These are phyloP conservation scores for Aureobasidium sp. DNA, from an alignment of 2,329 filamentous ascomycete genomes.

Conservation along the genomic window DNA sequence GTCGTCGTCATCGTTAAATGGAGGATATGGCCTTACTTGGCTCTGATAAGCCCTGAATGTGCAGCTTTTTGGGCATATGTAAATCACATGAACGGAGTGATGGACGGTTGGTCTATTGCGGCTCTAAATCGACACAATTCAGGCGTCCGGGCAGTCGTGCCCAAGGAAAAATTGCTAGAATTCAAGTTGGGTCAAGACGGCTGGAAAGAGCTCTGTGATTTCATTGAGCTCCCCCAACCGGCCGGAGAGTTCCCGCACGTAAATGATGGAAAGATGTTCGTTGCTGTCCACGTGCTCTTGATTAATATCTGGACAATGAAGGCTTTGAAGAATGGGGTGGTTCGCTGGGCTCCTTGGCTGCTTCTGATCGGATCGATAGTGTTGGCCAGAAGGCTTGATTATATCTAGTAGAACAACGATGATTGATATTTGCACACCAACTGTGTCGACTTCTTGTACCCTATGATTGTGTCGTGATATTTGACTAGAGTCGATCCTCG, in stretches of 20 bases:
- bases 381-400: neutral
- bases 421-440: neutral
- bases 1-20: neutral
- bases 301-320: neutral
- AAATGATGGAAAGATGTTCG: neutral
- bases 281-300: neutral
- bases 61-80: neutral
- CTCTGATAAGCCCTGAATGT: neutral
- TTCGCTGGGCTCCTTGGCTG: neutral
- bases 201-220: slow-evolving; percentile 46
- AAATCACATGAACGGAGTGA: neutral
- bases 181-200: slow-evolving; percentile 44
- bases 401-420: neutral
- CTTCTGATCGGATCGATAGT: neutral
- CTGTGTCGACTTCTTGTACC: neutral
- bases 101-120: neutral
- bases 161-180: slow-evolving; percentile 42
- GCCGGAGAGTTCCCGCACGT: slow-evolving; percentile 24
- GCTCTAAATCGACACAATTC: neutral
- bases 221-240: slow-evolving; percentile 43
- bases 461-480: no score
- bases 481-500: no score
- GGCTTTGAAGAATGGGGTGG: neutral
- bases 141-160: slow-evolving; percentile 24
- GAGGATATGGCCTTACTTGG: neutral